Evolutionary conservation across 768 basidiomycete genomes (phyloP), one percentile per base, ranked within the genome.

Genomic region (Serpula lacrymans): DNA sequence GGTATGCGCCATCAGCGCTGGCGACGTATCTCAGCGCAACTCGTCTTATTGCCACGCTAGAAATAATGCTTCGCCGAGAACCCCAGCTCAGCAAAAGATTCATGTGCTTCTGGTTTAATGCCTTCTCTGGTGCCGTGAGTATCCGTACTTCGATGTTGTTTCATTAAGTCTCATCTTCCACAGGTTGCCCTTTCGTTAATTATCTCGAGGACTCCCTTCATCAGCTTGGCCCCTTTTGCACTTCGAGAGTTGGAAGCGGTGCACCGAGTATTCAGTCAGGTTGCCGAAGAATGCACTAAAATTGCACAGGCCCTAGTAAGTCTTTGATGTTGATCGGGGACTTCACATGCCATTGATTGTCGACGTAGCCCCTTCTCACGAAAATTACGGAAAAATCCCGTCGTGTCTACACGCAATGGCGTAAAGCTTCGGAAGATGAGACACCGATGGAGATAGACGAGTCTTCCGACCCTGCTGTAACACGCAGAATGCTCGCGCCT

Each of bases 71-170:
- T 55, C 63, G 72, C 27, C 69, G 74, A 45, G 76, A 83, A 53
- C 73, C 77, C 6, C 74, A 80, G 48, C 59, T 86, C 36, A 78
- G 76, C 46, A 72, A 73, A 37, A 72, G 85, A 22, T 82, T 84
- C 49, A 70, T 83, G 58, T 75, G 78, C 55, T 78, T 84, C 51
- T 88, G 85, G 84, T 80, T 82, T 43, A 84, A 87, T 52, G 69
- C 76, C 14, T 84, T 84, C 55, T 84, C 84, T 31, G 80, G 80
- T 6, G 79, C 79, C 43, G 84, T 84, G 55, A 60, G 81, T 68
- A 30, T 45, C 31, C 29, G 14, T 5, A 4, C 30, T 34, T 22
- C 11, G 23, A 25, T 30, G 24, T 37, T 24, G 17, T 11, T 7
- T n/a, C 34, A 10, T 34, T 11, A 36, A 25, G 2, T 6, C 30